Base-by-base conservation (phyloP, 441 rosid genomes). In the Populus tomentosa region DNA sequence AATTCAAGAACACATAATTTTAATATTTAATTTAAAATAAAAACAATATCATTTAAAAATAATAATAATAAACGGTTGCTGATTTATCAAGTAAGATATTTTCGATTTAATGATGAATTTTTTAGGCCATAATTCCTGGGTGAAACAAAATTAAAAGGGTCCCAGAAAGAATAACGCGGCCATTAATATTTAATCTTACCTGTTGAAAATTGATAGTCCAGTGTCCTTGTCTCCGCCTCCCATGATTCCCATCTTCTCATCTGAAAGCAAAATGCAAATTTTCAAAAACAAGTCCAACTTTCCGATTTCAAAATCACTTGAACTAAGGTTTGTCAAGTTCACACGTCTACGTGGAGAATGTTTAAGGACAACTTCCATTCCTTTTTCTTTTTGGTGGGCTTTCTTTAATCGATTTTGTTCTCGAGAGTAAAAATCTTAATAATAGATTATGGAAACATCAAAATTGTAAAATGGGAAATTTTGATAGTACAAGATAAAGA, bases 201-300 rank as follows among this genome's bases (percentile, higher is more conserved):
- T 36, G 83, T 84, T 14, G 81, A 82, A 75, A 77, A 74, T 72
- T 76, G 85, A 71, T 88, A 88, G 10, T 87, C 87, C 5, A 88
- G 18, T 0, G 91, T 85, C 80, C 56, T 81, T 4, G 89, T 88
- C 73, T 88, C 87, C 32, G 86, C 91, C 77, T 88, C 89, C 89
- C 91, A 87, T 6, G 81, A 78, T 13, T 79, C 82, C 89, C 91
- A 87, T 56, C 62, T 84, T 40, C 76, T 80, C 91, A 87, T 87
- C 91, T 88, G 81, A 13, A 20, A 28, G 32, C 23, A 70, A 11
- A 24, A 65, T 1, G 67, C 1, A 20, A 65, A 21, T 14, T 21
- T 72, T 79, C 82, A 81, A 84, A 72, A 73, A 67, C 61, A 10
- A 65, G 77, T 77, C 71, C 21, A n/a, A 32, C 67, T 78, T 84